phyloP scores from a whole-genome alignment of 768 basidiomycete species.

The Podaxis carcinomalis region DNA sequence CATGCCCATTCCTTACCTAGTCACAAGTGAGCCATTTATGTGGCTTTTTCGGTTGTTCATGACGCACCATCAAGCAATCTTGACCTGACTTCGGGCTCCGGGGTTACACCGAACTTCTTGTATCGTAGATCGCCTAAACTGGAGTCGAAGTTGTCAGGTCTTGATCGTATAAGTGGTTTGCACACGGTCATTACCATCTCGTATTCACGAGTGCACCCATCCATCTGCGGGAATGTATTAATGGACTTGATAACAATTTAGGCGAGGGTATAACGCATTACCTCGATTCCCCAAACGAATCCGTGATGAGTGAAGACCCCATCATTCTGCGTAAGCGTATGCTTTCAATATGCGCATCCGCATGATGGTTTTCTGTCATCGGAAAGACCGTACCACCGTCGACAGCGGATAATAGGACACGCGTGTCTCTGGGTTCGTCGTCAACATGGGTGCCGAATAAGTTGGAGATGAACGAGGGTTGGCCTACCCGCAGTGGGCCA shows the following conservation, averaged over 20 bases:
- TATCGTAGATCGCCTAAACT: constrained; percentile 88
- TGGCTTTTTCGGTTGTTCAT: neutral
- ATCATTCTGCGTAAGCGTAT: constrained; percentile 84
- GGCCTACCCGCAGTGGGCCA: constrained; percentile 90
- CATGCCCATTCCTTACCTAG: constrained; percentile 83
- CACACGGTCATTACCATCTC: constrained; percentile 52
- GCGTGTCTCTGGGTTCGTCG: constrained; percentile 64
- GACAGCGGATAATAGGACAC: constrained; percentile 77
- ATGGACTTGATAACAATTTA: constrained; percentile 4
- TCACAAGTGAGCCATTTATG: neutral
- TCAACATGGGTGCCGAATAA: constrained; percentile 4
- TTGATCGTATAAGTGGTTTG: neutral
- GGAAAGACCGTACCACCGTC: constrained; percentile 69
- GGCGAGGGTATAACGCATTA: constrained; percentile 25
- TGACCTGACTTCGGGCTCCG: constrained; percentile 84
- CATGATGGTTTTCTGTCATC: constrained; percentile 94
- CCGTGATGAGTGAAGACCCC: constrained; percentile 84
- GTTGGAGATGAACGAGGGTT: neutral
- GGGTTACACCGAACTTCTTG: constrained; percentile 88
- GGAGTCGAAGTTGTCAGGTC: neutral
- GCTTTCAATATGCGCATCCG: constrained; percentile 86
- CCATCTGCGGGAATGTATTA: constrained; percentile 51
- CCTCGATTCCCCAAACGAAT: constrained; percentile 92
- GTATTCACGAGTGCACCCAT: constrained; percentile 95
- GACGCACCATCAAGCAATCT: constrained; percentile 68